These are phyloP conservation scores for Ensete glaucum DNA, from an alignment of 176 grass and related monocot genomes.

Conservation along the genomic window DNA sequence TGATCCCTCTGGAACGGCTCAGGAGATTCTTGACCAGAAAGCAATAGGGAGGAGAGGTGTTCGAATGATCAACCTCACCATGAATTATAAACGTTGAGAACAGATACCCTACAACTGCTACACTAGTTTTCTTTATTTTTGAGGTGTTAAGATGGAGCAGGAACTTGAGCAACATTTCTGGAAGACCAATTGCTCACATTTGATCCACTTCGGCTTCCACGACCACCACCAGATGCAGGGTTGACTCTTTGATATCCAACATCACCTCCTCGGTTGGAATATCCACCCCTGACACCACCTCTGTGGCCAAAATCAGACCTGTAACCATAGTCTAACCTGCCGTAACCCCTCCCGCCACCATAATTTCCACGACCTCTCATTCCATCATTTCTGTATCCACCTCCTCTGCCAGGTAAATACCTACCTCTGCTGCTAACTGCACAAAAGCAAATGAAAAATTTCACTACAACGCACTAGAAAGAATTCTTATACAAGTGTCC, in stretches of 20 bases:
- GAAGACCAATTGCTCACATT: neutral
- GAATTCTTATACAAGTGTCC: too few species aligned
- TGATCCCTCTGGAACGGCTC: too few species aligned
- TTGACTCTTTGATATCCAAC: neutral
- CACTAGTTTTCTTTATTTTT: neutral
- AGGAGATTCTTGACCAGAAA: too few species aligned
- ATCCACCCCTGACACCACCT: neutral
- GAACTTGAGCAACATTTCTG: neutral
- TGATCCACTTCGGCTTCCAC: neutral
- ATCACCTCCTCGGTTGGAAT: neutral
- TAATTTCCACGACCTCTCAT: constrained; percentile 1
- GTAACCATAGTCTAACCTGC: too few species aligned
- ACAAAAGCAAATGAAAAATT: neutral
- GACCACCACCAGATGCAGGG: constrained; percentile 4
- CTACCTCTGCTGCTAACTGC: constrained; percentile 6
- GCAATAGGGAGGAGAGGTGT: too few species aligned
- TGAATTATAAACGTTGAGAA: too few species aligned
- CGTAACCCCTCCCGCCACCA: neutral
- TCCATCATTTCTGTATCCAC: neutral
- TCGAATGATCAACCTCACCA: too few species aligned
- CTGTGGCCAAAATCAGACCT: neutral
- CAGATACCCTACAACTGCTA: too few species aligned
- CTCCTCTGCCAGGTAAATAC: constrained; percentile 4
- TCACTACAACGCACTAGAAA: too few species aligned
- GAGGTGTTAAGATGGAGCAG: neutral